Base-by-base conservation (phyloP, 2,329 filamentous ascomycete species). In the Colletotrichum lindemuthianum region DNA sequence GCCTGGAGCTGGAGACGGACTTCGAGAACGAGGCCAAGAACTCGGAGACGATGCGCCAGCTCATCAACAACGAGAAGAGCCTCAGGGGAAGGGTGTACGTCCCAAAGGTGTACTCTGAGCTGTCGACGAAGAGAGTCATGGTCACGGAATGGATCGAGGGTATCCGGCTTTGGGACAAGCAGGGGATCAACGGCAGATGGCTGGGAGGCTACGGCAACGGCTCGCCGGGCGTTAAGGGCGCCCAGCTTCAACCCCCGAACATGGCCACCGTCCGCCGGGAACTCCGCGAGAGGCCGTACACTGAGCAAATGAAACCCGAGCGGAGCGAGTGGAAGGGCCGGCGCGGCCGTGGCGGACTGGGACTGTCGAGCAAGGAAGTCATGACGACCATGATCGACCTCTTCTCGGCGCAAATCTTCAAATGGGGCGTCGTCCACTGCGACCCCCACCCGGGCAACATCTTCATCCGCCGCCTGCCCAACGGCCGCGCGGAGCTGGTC, bases 91-190 rank as follows among this genome's bases (percentile, higher is more conserved):
- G 93, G 37, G 94, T 98, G 2, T 97, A 98, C 75, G 90, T 99
- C 8, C 96, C 96, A 0, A 86, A 88, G 43, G 89, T 97, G 9
- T 95, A 96, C 75, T 83, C 89, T 4, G 93, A 97, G 66, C 85
- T 97, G 34, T 93, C 88, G 56, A 93, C 91, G 13, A 91, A 84
- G 73, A 86, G 96, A 41, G 89, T 99, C 52, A 90, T 99, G 82
- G 96, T 94, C 1, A 93, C 95, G 0, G 96, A 99, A 76, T 99
- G 96, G 96, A 96, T 99, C 64, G 96, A 99, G 77, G 96, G 96
- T 7, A 88, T 97, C 2, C 86, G 94, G 2, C 82, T 99, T 2
- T 97, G 94, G 93, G 95, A 98, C 72, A 96, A 96, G 75, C 88
- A 92, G 61, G 85, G 90, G 57, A 90, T 97, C 73, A 91, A 88